Evolutionary conservation across 176 grass and related monocot species (phyloP).

Genomic region (Zoysia pacifica): DNA sequence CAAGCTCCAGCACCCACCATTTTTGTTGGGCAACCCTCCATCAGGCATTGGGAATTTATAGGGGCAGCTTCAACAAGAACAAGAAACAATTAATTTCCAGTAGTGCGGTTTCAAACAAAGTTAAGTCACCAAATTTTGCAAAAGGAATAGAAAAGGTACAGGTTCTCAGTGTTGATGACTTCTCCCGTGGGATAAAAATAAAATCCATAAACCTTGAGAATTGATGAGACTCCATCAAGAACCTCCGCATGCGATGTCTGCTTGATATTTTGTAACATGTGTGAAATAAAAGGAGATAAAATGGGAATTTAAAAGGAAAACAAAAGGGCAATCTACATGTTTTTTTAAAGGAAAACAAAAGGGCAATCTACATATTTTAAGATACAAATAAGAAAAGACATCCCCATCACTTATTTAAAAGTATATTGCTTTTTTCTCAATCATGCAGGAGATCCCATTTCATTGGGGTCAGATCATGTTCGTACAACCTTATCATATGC

Average conservation of each 20-base stretch:
- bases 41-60: neutral
- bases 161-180: neutral
- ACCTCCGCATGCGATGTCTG: neutral
- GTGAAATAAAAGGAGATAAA: neutral
- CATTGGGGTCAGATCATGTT: too few species aligned
- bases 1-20: neutral
- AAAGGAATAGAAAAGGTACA: neutral
- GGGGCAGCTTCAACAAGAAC: neutral
- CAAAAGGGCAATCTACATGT: neutral
- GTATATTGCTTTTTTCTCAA: too few species aligned
- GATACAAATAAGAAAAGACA: too few species aligned
- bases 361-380: neutral
- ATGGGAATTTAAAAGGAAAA: neutral
- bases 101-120: too few species aligned
- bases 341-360: neutral
- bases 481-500: too few species aligned
- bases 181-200: neutral
- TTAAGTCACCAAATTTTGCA: neutral
- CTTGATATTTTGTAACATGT: neutral
- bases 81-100: neutral
- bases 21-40: neutral
- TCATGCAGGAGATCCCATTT: too few species aligned
- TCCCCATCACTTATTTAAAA: too few species aligned
- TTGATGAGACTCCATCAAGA: constrained; percentile 5
- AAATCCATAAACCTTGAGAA: constrained; percentile 3